Evolutionary conservation across 129 eudicot species (phyloP).

Genomic region (Flaveria sonorensis): DNA sequence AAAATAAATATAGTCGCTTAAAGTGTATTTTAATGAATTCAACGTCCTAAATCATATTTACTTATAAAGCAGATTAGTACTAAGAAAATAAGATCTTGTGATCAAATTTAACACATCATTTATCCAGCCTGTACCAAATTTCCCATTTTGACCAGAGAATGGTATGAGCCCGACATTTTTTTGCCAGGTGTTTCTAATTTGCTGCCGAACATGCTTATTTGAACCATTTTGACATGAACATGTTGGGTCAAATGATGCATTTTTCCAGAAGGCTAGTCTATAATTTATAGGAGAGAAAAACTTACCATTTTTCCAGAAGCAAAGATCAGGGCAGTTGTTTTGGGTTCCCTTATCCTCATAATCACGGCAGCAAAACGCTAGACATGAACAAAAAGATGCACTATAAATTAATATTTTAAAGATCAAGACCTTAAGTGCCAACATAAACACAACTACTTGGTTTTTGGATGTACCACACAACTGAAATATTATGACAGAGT

Average conservation of each 20-base stretch:
- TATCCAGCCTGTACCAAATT: not conserved
- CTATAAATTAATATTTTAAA: not conserved
- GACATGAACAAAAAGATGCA: slow-evolving; percentile 11
- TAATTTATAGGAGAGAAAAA: not conserved
- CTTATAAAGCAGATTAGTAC: not conserved
- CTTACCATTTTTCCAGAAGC: slow-evolving; percentile 96
- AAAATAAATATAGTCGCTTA: not conserved
- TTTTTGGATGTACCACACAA: not conserved
- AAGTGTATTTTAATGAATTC: not conserved
- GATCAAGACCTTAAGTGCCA: not conserved
- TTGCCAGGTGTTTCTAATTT: not conserved
- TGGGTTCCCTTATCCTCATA: slow-evolving; percentile 95
- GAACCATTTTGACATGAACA: not conserved
- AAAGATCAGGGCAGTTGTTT: slow-evolving; percentile 86
- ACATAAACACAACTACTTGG: not conserved
- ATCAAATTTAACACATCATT: not conserved
- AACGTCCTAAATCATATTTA: not conserved
- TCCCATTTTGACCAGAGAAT: not conserved
- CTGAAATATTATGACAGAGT: not conserved
- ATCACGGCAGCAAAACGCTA: slow-evolving; percentile 99
- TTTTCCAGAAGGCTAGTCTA: not conserved
- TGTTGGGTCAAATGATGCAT: not conserved
- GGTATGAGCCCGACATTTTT: not conserved
- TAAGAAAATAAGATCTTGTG: not conserved
- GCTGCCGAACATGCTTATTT: not conserved